Evolutionary conservation across 2,329 filamentous ascomycete genomes (phyloP), one percentile per base, ranked within the genome.

Genomic region (Teratosphaeria gauchensis): DNA sequence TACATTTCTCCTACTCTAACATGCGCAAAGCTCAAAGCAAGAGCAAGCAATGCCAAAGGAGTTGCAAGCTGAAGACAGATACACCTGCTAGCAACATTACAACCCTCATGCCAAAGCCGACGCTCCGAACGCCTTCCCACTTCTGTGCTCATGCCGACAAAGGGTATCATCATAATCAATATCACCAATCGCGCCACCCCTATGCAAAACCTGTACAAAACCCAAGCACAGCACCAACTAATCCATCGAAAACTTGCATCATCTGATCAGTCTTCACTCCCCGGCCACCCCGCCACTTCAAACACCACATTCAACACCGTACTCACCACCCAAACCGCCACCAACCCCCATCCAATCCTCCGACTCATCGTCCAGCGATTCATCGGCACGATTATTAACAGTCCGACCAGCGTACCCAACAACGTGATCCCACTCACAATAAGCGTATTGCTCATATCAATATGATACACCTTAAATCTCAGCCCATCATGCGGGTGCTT

Each of bases 321-420:
- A 69, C 89, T 92, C 30, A 90, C 73, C 12, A 76, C 78, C 94
- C 94, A 99, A 19, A 97, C 74, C 9, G 77, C 80, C 66, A 99
- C 88, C 66, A 97, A 72, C 0, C 84, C 84, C 80, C 84, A 89
- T 14, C 94, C 94, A 65, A 99, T 90, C 72, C 80, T 86, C 56
- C 86, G 82, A 70, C 85, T 91, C 83, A 96, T 86, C 48, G 87
- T 78, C 92, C 92, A 96, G 63, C 85, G 84, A 73, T 94, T 95
- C 76, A 87, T 70, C 4, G 94, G 94, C 56, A 99, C 90, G 1
- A 85, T 80, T 31, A 95, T 80, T 61, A 99, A 77, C 64, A 99
- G 75, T 2, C 87, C 84, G 3, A 92, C 74, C 19, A 99, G 78
- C 1, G 90, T 96, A 31, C 91, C 70, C 24, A 99, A 77, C 63